Conservation (phyloP, 2,329 filamentous ascomycete species). For the Stachybotrys chartarum region DNA sequence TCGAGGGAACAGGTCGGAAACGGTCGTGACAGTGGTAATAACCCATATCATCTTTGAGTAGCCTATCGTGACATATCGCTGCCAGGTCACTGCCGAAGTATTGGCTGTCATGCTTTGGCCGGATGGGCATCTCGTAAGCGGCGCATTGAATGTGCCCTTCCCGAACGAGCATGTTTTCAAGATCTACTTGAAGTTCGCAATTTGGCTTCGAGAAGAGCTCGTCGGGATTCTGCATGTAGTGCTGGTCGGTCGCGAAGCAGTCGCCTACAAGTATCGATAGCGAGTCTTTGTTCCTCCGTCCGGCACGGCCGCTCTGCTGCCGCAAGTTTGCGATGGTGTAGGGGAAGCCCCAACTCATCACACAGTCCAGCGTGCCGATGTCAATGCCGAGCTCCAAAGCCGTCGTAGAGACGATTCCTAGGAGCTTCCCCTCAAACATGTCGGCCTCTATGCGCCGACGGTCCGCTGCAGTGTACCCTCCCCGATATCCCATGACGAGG, state of each 20-base stretch:
- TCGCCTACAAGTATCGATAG: slow-evolving; percentile 86
- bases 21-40: slow-evolving; percentile 88
- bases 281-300: slow-evolving; percentile 87
- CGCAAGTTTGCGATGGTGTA: slow-evolving; percentile 92
- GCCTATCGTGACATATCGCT: slow-evolving; percentile 64
- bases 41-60: slow-evolving; percentile 66
- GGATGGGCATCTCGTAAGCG: slow-evolving; percentile 88
- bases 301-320: slow-evolving; percentile 90
- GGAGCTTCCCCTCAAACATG: slow-evolving; percentile 92
- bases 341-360: slow-evolving; percentile 89
- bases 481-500: slow-evolving; percentile 90
- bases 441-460: slow-evolving; percentile 81
- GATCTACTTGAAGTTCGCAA: slow-evolving; percentile 79
- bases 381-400: slow-evolving; percentile 92
- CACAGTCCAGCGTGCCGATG: slow-evolving; percentile 88
- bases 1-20: slow-evolving; percentile 79
- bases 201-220: slow-evolving; percentile 92
- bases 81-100: slow-evolving; percentile 76
- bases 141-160: slow-evolving; percentile 96
- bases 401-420: slow-evolving; percentile 90
- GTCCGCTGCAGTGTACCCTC: slow-evolving; percentile 90
- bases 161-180: slow-evolving; percentile 83
- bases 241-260: slow-evolving; percentile 83
- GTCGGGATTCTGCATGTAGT: slow-evolving; percentile 94
- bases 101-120: slow-evolving; percentile 61